Conservation (phyloP, 2,329 filamentous ascomycete species). For the Chalara sp. region DNA sequence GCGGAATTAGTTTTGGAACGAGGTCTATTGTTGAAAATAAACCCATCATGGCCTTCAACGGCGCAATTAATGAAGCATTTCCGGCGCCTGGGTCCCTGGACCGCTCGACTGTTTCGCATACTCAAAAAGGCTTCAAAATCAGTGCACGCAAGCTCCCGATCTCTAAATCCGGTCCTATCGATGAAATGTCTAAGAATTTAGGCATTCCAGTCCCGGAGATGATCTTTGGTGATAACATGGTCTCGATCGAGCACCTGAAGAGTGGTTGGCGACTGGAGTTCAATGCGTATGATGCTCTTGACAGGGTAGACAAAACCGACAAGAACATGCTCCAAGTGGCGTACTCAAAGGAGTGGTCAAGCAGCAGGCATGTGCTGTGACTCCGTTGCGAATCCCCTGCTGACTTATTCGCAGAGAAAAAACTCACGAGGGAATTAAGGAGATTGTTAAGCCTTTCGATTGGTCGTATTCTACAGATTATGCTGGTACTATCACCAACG, state of each 20-base stretch:
- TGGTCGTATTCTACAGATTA: slow-evolving; percentile 96
- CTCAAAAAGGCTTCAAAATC: slow-evolving; percentile 64
- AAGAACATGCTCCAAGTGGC: slow-evolving; percentile 86
- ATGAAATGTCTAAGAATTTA: slow-evolving; percentile 70
- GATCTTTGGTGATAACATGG: slow-evolving; percentile 96
- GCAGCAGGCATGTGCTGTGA: slow-evolving; percentile 29
- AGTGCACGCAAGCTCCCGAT: slow-evolving; percentile 88
- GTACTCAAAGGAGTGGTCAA: slow-evolving; percentile 80
- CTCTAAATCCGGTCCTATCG: slow-evolving; percentile 84
- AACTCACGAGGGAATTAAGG: slow-evolving; percentile 78
- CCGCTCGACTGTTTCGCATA: slow-evolving; percentile 48
- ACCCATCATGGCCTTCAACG: slow-evolving; percentile 24
- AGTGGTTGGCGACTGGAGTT: slow-evolving; percentile 77
- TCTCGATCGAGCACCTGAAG: slow-evolving; percentile 65
- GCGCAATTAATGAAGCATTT: slow-evolving; percentile 42
- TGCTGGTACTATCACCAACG: slow-evolving; percentile 55
- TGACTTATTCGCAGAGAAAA: slow-evolving; percentile 53
- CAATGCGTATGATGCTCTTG: slow-evolving; percentile 79
- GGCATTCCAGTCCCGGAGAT: slow-evolving; percentile 92
- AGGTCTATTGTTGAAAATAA: no score
- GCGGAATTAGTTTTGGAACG: no score
- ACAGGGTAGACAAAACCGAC: slow-evolving; percentile 90
- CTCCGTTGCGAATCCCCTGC: background rate
- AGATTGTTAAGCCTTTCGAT: slow-evolving; percentile 93
- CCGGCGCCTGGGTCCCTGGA: slow-evolving; percentile 43